These are phyloP conservation scores for Crithidia mellificae DNA, from an alignment of 208 protist genomes.

Conservation along the genomic window DNA sequence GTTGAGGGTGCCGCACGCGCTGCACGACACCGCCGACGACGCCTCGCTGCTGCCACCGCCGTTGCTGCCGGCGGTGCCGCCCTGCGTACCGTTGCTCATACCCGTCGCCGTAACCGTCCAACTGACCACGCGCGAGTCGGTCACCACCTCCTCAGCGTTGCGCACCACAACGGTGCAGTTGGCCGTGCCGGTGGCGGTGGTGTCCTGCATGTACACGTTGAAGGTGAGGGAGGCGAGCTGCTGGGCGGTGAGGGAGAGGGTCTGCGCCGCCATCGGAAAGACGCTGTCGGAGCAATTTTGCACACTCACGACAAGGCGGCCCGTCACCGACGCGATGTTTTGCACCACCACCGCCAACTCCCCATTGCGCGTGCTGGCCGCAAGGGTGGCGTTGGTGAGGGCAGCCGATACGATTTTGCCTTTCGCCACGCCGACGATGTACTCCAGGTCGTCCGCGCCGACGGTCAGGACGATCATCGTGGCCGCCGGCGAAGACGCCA, in stretches of 20 bases:
- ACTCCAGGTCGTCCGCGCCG: constrained; percentile 75
- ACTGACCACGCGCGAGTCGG: constrained; percentile 38
- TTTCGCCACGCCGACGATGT: constrained; percentile 61
- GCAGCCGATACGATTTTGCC: constrained; percentile 54
- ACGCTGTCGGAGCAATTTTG: constrained; percentile 46
- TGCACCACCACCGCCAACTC: constrained; percentile 51
- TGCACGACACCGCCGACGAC: constrained; percentile 22
- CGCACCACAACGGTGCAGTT: constrained; percentile 55
- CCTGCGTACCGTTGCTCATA: constrained; percentile 66
- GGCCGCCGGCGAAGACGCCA: constrained; percentile 35
- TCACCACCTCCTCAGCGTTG: constrained; percentile 48
- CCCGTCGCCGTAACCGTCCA: constrained; percentile 35
- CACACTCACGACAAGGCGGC: constrained; percentile 57
- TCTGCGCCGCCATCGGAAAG: constrained; percentile 64
- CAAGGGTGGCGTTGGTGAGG: constrained; percentile 40
- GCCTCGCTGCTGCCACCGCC: constrained; percentile 7
- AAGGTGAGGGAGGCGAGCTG: constrained; percentile 35
- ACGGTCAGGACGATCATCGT: constrained; percentile 75
- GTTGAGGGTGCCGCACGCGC: constrained; percentile 34
- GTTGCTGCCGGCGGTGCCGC: constrained; percentile 18
- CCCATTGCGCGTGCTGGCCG: constrained; percentile 51
- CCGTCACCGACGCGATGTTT: constrained; percentile 63
- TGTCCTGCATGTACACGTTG: constrained; percentile 50
- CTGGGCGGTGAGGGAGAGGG: constrained; percentile 40
- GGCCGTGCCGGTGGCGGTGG: constrained; percentile 12